Percentiles rank a stretch among this genome's conserved stretches.
Evolutionary conservation across 768 basidiomycete species (phyloP).

Genomic region (Mycena rebaudengoi): DNA sequence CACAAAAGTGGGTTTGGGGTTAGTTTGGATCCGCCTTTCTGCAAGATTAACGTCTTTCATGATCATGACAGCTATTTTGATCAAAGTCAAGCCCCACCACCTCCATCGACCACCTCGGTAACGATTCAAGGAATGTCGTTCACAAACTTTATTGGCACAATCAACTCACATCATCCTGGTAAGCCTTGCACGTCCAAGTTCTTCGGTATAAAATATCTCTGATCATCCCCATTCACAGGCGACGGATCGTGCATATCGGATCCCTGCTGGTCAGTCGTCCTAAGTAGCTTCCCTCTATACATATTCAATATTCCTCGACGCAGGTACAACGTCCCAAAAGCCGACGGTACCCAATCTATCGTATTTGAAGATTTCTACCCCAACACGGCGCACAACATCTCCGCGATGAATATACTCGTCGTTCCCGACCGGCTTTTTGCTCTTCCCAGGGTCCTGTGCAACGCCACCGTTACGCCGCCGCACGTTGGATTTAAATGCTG

Average conservation of each 20-base stretch:
- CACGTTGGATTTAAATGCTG: conserved; percentile 24
- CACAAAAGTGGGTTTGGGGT: conserved; percentile 14
- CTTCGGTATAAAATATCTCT: too few species aligned
- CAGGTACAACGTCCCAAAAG: conserved; percentile 18
- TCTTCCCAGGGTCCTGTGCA: conserved; percentile 20
- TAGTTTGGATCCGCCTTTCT: background rate
- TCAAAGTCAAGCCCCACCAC: conserved; percentile 23
- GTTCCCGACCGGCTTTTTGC: conserved; percentile 4
- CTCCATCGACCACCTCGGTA: conserved; percentile 22
- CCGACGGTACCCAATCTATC: conserved; percentile 23
- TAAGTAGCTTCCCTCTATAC: background rate
- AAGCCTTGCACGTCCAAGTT: background rate
- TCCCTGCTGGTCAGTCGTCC: conserved; percentile 14
- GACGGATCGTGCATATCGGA: conserved; percentile 26
- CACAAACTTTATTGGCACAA: conserved; percentile 15
- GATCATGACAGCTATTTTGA: conserved; percentile 21
- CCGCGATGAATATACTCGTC: conserved; percentile 6
- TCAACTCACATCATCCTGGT: conserved; percentile 20
- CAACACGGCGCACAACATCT: conserved; percentile 13
- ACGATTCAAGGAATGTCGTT: conserved; percentile 15
- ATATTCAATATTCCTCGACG: too few species aligned
- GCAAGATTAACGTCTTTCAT: too few species aligned
- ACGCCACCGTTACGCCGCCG: conserved; percentile 11
- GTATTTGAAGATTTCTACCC: conserved; percentile 22
- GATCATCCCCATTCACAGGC: background rate